These are phyloP conservation scores for Ambrosia trifida DNA, from an alignment of 129 eudicot species.

Conservation along the genomic window DNA sequence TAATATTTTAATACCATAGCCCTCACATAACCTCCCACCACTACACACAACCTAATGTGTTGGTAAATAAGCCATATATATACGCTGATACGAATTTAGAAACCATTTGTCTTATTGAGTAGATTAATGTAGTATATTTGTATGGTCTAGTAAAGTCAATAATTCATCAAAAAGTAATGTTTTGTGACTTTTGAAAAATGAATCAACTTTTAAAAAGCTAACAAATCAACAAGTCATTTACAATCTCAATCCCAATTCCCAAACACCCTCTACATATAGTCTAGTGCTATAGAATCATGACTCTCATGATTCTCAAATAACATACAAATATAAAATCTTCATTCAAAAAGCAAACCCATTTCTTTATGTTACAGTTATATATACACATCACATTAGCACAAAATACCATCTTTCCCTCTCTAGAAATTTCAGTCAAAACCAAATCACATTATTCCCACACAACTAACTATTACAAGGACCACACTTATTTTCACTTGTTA, in stretches of 20 bases:
- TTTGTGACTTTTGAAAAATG: too few relatives aligned
- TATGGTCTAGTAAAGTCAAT: background rate
- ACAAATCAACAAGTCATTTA: too few relatives aligned
- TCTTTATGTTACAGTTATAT: conserved; percentile 37
- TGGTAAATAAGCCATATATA: background rate
- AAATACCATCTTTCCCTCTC: conserved; percentile 26
- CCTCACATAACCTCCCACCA: too few relatives aligned
- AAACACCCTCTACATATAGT: too few relatives aligned
- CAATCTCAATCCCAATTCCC: too few relatives aligned
- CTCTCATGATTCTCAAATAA: background rate
- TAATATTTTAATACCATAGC: too few relatives aligned
- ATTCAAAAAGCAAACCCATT: conserved; percentile 24
- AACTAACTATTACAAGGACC: conserved; percentile 13
- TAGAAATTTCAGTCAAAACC: conserved; percentile 22
- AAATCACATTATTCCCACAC: conserved; percentile 30
- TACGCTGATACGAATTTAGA: background rate
- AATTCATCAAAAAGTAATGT: too few relatives aligned
- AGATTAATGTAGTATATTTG: background rate
- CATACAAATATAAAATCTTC: background rate
- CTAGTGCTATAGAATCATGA: too few relatives aligned
- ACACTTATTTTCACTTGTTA: conserved; percentile 39
- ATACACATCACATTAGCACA: conserved; percentile 28
- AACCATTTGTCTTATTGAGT: background rate
- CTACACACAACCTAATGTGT: too few relatives aligned
- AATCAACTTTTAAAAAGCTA: too few relatives aligned